Evolutionary conservation across 2,329 filamentous ascomycete genomes (phyloP).

Genomic region (Penicillium sp.): DNA sequence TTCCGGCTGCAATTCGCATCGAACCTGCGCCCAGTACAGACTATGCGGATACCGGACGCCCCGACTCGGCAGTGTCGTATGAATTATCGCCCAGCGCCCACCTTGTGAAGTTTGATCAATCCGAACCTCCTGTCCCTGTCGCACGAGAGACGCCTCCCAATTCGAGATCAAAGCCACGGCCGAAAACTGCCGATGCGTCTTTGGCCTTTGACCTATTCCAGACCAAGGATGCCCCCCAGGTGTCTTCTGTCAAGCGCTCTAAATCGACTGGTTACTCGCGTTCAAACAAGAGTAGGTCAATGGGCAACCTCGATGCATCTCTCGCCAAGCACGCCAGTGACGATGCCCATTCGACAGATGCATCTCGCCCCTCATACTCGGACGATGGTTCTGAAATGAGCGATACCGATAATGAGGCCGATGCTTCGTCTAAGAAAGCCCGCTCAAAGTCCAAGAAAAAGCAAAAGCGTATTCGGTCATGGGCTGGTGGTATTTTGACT

Average conservation of each 20-base stretch:
- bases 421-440: slow-evolving; percentile 36
- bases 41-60: slow-evolving; percentile 67
- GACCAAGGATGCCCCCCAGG: slow-evolving; percentile 22
- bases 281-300: slow-evolving; percentile 37
- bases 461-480: slow-evolving; percentile 74
- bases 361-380: slow-evolving; percentile 34
- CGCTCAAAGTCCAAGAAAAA: slow-evolving; percentile 52
- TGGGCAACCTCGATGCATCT: slow-evolving; percentile 33
- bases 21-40: slow-evolving; percentile 20
- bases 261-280: slow-evolving; percentile 45
- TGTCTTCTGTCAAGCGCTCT: slow-evolving; percentile 41
- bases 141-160: slow-evolving; percentile 50
- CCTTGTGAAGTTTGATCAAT: slow-evolving; percentile 65
- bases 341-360: slow-evolving; percentile 29
- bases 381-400: slow-evolving; percentile 40
- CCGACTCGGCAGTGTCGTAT: slow-evolving; percentile 80
- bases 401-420: slow-evolving; percentile 29
- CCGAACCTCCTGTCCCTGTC: slow-evolving; percentile 36
- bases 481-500: slow-evolving; percentile 57
- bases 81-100: slow-evolving; percentile 77
- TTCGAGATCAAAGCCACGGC: slow-evolving; percentile 39
- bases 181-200: slow-evolving; percentile 51
- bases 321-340: slow-evolving; percentile 25
- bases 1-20: slow-evolving; percentile 23
- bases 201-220: slow-evolving; percentile 36